phyloP scores from a whole-genome alignment of 768 basidiomycete species.

The Amanita rimosa region DNA sequence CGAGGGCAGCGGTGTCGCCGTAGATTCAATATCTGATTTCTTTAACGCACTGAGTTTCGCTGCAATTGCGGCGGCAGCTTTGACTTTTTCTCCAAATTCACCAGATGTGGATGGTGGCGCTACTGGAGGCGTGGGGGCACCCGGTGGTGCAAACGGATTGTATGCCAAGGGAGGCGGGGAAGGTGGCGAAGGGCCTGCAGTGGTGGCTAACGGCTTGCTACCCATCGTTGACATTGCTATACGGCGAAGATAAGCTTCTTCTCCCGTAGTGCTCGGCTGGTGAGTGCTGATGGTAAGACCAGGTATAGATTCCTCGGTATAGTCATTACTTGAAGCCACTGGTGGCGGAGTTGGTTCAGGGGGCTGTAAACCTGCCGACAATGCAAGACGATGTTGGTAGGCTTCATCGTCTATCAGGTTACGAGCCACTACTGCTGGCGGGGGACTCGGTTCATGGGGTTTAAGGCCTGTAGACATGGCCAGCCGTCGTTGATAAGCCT shows the following conservation, averaged over 20 bases:
- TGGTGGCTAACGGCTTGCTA: conserved; percentile 15
- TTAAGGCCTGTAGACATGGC: conserved; percentile 39
- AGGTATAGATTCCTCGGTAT: conserved; percentile 5
- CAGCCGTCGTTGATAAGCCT: conserved; percentile 64
- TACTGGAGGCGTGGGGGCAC: conserved; percentile 43
- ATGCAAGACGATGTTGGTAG: conserved; percentile 62
- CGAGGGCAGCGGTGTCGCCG: conserved; percentile 13
- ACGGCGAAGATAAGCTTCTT: conserved; percentile 58
- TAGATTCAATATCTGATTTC: conserved; percentile 13
- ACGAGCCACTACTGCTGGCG: conserved; percentile 23
- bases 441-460: conserved; percentile 11
- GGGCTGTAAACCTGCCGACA: conserved; percentile 32
- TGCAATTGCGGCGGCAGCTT: conserved; percentile 75
- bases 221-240: conserved; percentile 40
- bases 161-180: conserved; percentile 50
- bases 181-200: conserved; percentile 18
- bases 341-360: conserved; percentile 8
- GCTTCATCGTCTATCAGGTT: conserved; percentile 69
- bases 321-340: not conserved
- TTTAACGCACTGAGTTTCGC: conserved; percentile 57
- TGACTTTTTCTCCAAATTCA: conserved; percentile 54
- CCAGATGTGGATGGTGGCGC: conserved; percentile 24
- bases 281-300: conserved; percentile 4
- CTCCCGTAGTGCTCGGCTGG: conserved; percentile 29
- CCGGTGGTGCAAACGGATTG: conserved; percentile 58